A percentile compares a stretch with the other conserved stretches of the same genome.
Evolutionary conservation across 768 basidiomycete genomes (phyloP).

Genomic region (Favolaschia claudopus): DNA sequence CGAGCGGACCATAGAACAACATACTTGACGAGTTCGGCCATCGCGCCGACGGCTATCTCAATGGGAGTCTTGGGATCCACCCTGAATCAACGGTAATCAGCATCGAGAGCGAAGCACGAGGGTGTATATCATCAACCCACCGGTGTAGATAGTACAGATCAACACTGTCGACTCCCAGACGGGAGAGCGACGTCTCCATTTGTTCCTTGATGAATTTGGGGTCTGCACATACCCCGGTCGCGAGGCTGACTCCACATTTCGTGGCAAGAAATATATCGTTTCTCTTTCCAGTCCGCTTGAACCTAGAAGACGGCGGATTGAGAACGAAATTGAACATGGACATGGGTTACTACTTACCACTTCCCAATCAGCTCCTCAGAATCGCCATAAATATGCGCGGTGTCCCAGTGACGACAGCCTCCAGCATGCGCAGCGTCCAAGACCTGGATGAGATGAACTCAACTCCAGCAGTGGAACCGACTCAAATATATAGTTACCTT

Average conservation of each 20-base stretch:
- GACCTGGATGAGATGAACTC: not conserved
- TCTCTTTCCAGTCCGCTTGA: conserved; percentile 54
- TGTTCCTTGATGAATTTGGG: conserved; percentile 45
- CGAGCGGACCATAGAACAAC: conserved; percentile 30
- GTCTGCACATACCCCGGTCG: conserved; percentile 40
- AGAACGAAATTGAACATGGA: not conserved
- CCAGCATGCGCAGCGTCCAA: conserved; percentile 10
- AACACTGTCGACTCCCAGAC: conserved; percentile 39
- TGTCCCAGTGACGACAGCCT: conserved; percentile 5
- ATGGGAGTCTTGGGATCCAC: conserved; percentile 38
- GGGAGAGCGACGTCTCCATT: conserved; percentile 41
- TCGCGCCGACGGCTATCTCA: conserved; percentile 41
- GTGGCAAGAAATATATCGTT: conserved; percentile 62
- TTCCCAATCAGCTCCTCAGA: conserved; percentile 21
- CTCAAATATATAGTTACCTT: conserved; percentile 50
- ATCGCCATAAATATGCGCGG: conserved; percentile 14
- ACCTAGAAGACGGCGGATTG: conserved; percentile 39
- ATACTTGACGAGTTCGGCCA: conserved; percentile 46
- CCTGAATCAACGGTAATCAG: not conserved
- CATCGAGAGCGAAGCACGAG: too few relatives aligned
- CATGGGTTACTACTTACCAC: conserved; percentile 2
- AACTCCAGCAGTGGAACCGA: not conserved
- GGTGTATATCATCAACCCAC: conserved; percentile 22
- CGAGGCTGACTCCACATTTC: conserved; percentile 51
- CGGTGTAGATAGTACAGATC: conserved; percentile 47